Evolutionary conservation across 2,329 filamentous ascomycete genomes (phyloP), one percentile per base, ranked within the genome.

Genomic region (Didymosphaeria variabile): DNA sequence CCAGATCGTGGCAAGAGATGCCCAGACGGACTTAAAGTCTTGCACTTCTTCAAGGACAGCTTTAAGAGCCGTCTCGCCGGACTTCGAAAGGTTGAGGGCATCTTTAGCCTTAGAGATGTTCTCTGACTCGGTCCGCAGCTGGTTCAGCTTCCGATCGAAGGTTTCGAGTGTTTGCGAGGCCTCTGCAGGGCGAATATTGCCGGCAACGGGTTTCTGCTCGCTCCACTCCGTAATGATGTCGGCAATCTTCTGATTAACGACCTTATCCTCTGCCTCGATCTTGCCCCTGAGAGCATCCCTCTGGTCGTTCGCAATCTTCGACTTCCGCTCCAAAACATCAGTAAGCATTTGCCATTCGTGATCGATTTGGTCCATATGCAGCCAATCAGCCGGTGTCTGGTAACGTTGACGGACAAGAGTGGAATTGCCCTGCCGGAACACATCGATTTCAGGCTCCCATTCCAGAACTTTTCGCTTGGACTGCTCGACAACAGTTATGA

Each of bases 11-110:
- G 93, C 94, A 53, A 99, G 83, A 52, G 92, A 94, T 34, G 94
- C 92, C 95, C 95, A 99, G 10, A 99, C 95, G 21, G 94, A 97
- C 80, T 97, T 97, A 82, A 99, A 99, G 79, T 99, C 95, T 64
- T 97, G 93, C 2, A 99, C 93, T 80, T 99, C 95, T 76, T 98
- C 94, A 17, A 98, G 84, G 9, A 97, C 91, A 29, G 90, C 87
- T n/a, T 87, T 85, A 23, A 99, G 87, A n/a, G 90, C 89, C 55
- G 91, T 91, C 69, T 97, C 92, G 0, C 90, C 84, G 57, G 88
- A 91, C 2, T 91, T 86, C 3, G 94, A 91, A 45, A 99, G 86
- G 74, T 97, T 93, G 45, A 99, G 88, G 4, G 95, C 95, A 78
- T 99, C 95, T 79, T 98, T 99, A 2, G 96, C 96, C 78, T 93